Base-by-base conservation (phyloP, 2,329 filamentous ascomycete species). In the Cadophora luteo-olivacea region DNA sequence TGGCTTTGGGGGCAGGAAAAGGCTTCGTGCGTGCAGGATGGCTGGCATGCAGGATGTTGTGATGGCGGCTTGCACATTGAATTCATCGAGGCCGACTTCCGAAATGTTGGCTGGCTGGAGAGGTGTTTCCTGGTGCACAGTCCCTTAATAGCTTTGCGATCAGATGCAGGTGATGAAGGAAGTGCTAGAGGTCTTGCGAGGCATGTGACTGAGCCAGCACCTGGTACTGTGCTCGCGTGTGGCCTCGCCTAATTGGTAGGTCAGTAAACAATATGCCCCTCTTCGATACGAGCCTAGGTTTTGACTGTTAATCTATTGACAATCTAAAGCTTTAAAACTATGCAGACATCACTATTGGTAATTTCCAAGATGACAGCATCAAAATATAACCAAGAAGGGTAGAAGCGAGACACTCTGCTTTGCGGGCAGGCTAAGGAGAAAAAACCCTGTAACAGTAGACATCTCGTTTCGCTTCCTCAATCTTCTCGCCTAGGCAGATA, bases 1-100 rank as follows among this genome's bases (percentile, higher is more conserved):
- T 24, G 60, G 25, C 8, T 51, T 63, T 63, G 41, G 61, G 61
- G 45, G 48, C 61, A 32, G 61, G 45, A 63, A 49, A 19, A 38
- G 61, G 33, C 33, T 61, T 24, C 33, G 57, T 63, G 45, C 41
- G 16, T 62, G 45, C 52, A 33, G 52, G 52, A 55, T 25, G 12
- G 51, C 51, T 54, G 24, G 51, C 24, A 29, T 29, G 29, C 24
- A 25, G 22, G 24, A 14, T 29, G 22, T 11, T 32, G 25, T 29
- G 25, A 55, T 55, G 52, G 52, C 52, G 12, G 24, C 29, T 55
- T 33, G 29, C 52, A 55, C 25, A n/a, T 33, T 33, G 52, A 55
- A 6, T 33, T 49, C 45, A 49, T 22, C n/a, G n/a, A 49, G 45
- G 45, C n/a, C 45, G 45, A 4, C 16, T 55, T 19, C 25, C 52